Base-by-base conservation (phyloP, 352 stramenopile genomes). In the Pythium coloratum region DNA sequence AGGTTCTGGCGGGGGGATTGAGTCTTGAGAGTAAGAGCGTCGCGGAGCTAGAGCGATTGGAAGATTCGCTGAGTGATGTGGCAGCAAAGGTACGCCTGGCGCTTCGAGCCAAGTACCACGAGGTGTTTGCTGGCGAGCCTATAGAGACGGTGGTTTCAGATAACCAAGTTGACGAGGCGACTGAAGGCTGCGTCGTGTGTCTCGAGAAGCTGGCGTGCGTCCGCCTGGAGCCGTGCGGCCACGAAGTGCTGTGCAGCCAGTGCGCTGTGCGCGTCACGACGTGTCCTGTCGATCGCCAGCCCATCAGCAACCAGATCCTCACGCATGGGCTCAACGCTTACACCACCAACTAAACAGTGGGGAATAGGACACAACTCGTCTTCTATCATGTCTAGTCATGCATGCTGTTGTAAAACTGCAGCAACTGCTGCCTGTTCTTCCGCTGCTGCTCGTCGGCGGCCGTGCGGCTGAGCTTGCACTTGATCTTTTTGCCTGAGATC, bases 351-450 rank as follows among this genome's bases (percentile, higher is more conserved):
- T 51, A 16, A 51, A 16, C 13, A 44, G 38, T 18, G 18, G 10
- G 13, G 47, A 33, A 36, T 51, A 51, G 36, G 36, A 8, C 33
- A 47, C 14, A 3, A 72, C 30, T 71, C 33, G 13, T 50, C 10
- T 65, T 30, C n/a, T n/a, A 44, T 44, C 38, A 44, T 0, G 44
- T 42, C 34, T 75, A 94, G 68, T 94, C 86, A 59, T 90, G 90
- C 83, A 95, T 93, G 30, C 81, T 81, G 64, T 95, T 95, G 80
- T 95, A 95, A 55, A 95, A 93, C 70, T 94, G 83, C 46, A 95
- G 76, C 26, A 95, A 67, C 64, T 95, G 77, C 60, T 91, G 81
- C 4, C 87, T 81, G 64, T 88, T 92, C 64, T 84, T 86, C 69
- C 92, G 72, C 60, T 79, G 72, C 62, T 90, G 76, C 62, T 85